A percentile compares a stretch with the other conserved stretches of the same genome.
These are phyloP conservation scores for Rhizophagus clarus DNA, from an alignment of 192 early-diverging fungal genomes.

Conservation along the genomic window DNA sequence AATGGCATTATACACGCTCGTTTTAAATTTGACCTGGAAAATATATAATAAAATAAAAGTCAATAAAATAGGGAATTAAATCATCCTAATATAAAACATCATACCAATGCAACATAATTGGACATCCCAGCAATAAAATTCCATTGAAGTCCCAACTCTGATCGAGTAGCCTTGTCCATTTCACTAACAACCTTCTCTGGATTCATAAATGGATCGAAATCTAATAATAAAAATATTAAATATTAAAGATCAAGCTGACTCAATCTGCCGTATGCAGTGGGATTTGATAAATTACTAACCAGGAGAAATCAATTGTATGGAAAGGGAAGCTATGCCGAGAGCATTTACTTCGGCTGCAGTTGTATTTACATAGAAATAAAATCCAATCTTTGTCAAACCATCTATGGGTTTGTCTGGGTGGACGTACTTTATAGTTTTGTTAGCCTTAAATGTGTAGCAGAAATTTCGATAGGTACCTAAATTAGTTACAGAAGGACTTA, in stretches of 20 bases:
- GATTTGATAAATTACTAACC: background rate
- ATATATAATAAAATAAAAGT: background rate
- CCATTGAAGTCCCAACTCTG: background rate
- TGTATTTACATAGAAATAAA: slow-evolving; percentile 1
- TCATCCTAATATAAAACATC: background rate
- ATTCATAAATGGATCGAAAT: background rate
- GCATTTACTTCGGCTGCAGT: background rate
- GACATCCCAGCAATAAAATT: slow-evolving; percentile 14
- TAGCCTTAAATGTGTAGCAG: background rate
- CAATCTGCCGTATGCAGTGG: too few relatives aligned
- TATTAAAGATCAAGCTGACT: too few relatives aligned
- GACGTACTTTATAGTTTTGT: background rate
- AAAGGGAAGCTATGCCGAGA: slow-evolving; percentile 1
- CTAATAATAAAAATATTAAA: background rate
- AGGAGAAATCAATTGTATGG: background rate
- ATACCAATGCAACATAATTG: background rate
- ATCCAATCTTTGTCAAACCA: background rate
- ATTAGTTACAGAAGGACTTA: background rate
- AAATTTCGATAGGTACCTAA: background rate
- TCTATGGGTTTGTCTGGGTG: background rate
- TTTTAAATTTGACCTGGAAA: slow-evolving; percentile 1
- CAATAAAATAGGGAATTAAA: background rate
- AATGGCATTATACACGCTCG: background rate
- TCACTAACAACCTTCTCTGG: background rate
- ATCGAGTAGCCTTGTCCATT: background rate